Evolutionary conservation across 2,329 filamentous ascomycete genomes (phyloP).

Genomic region (Mycosphaerella sp.): DNA sequence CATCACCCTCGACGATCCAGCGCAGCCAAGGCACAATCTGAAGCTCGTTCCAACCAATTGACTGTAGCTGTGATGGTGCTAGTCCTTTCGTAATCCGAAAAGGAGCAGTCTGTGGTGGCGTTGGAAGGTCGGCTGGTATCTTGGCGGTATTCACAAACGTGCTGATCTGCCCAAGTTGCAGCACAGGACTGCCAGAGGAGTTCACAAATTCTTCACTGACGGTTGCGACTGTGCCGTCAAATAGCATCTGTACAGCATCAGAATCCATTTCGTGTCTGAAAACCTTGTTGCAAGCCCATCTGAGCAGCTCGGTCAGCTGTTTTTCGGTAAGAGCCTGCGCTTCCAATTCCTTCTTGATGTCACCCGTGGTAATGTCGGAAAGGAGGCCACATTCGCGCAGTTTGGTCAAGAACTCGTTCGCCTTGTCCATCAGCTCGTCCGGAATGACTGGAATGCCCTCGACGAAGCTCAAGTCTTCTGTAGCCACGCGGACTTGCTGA

Average conservation of each 20-base stretch:
- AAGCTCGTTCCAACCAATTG: conserved; percentile 79
- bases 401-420: conserved; percentile 68
- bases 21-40: conserved; percentile 80
- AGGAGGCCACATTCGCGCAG: conserved; percentile 79
- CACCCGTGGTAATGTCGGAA: conserved; percentile 77
- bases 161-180: conserved; percentile 69
- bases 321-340: conserved; percentile 70
- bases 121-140: conserved; percentile 73
- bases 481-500: conserved; percentile 70
- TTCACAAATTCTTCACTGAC: conserved; percentile 47
- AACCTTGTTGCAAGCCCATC: conserved; percentile 72
- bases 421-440: conserved; percentile 61
- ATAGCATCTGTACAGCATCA: conserved; percentile 59
- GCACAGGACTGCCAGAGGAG: conserved; percentile 59
- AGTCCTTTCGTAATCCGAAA: conserved; percentile 72
- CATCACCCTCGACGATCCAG: conserved; percentile 66
- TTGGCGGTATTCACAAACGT: conserved; percentile 70
- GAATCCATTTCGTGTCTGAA: conserved; percentile 65
- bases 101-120: conserved; percentile 76
- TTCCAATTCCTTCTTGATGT: conserved; percentile 78
- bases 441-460: conserved; percentile 83
- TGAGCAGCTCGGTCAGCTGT: conserved; percentile 76
- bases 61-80: conserved; percentile 61
- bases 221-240: conserved; percentile 74
- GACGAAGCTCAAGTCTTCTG: conserved; percentile 68